These are phyloP conservation scores for Boeremia exigua DNA, from an alignment of 2,329 filamentous ascomycete genomes.

Conservation along the genomic window DNA sequence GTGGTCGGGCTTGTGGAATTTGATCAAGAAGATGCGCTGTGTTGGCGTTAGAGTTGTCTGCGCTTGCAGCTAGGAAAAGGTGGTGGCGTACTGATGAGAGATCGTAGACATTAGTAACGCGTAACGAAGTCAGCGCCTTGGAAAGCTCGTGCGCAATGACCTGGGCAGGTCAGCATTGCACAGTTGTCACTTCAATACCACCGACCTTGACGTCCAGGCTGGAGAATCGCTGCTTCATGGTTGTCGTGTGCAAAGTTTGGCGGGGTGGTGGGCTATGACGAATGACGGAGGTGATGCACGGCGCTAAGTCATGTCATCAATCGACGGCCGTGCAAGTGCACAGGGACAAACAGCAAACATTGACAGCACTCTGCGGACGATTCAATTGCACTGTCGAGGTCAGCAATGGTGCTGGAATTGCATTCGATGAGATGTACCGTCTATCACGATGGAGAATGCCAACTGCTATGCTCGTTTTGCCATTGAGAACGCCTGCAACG, in stretches of 20 bases:
- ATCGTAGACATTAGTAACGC: slow-evolving; percentile 94
- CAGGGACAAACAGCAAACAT: not conserved
- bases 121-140: slow-evolving; percentile 73
- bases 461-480: slow-evolving; percentile 27
- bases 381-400: not conserved
- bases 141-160: slow-evolving; percentile 95
- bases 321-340: not conserved
- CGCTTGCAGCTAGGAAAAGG: not conserved
- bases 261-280: slow-evolving; percentile 42
- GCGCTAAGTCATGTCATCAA: slow-evolving; percentile 1
- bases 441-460: slow-evolving; percentile 18
- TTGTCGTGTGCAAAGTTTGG: slow-evolving; percentile 43
- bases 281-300: slow-evolving; percentile 38
- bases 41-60: slow-evolving; percentile 12
- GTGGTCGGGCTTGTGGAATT: slow-evolving; percentile 87
- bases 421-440: not conserved
- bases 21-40: slow-evolving; percentile 88
- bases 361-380: not conserved
- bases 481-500: slow-evolving; percentile 41
- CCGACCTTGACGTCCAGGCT: slow-evolving; percentile 75
- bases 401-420: slow-evolving; percentile 14
- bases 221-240: slow-evolving; percentile 81
- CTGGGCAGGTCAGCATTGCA: slow-evolving; percentile 54
- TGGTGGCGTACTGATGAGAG: slow-evolving; percentile 71
- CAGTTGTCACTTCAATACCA: not conserved